A percentile compares a stretch with the other conserved stretches of the same genome.
phyloP scores from a whole-genome alignment of 305 asterid genomes.

The Plantago lanceolata region DNA sequence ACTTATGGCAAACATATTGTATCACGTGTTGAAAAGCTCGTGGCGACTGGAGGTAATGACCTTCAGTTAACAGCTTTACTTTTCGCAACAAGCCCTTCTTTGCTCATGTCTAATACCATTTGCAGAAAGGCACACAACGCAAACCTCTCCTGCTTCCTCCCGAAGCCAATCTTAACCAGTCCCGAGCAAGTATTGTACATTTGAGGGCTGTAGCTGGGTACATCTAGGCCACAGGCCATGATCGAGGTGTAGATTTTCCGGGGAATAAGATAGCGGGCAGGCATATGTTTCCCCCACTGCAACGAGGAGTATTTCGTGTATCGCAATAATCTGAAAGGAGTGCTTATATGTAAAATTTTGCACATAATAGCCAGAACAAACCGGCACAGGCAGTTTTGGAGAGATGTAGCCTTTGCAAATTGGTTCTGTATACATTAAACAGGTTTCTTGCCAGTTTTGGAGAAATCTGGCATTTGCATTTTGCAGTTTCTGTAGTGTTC shows the following conservation, averaged over 20 bases:
- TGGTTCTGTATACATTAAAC: too few species aligned
- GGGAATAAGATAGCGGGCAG: background rate
- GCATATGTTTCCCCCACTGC: too few species aligned
- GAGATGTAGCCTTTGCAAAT: too few species aligned
- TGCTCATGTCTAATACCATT: constrained; percentile 2
- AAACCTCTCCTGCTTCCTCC: constrained; percentile 31
- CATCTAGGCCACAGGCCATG: constrained; percentile 2
- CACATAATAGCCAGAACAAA: too few species aligned
- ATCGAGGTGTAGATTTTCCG: background rate
- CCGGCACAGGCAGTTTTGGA: too few species aligned
- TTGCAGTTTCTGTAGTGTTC: too few species aligned
- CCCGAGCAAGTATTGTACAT: constrained; percentile 25
- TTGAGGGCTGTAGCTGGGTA: constrained; percentile 15
- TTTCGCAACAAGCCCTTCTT: constrained; percentile 8
- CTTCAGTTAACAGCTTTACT: background rate
- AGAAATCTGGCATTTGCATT: too few species aligned
- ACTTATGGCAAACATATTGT: constrained; percentile 91
- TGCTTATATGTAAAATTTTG: too few species aligned
- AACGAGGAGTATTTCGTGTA: too few species aligned
- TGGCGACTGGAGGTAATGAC: constrained; percentile 65
- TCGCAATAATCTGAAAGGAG: too few species aligned
- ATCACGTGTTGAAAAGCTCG: constrained; percentile 80
- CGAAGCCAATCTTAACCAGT: constrained; percentile 16
- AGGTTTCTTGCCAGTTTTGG: too few species aligned
- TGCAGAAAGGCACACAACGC: constrained; percentile 47